phyloP scores from a whole-genome alignment of 768 basidiomycete species.

The Suillus spraguei region DNA sequence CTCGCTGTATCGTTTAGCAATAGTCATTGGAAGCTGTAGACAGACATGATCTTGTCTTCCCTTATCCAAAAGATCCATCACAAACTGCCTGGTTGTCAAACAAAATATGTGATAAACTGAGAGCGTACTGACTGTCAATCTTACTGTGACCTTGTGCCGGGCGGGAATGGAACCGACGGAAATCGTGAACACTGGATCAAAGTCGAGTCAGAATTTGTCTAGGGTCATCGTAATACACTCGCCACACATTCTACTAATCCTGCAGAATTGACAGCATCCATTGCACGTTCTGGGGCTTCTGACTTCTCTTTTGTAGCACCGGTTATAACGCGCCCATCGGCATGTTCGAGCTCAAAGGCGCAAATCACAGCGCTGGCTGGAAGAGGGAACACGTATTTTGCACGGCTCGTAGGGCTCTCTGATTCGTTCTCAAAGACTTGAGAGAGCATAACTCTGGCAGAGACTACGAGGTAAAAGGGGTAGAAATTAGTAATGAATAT shows the following conservation, averaged over 20 bases:
- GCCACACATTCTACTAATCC: conserved; percentile 51
- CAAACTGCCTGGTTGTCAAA: conserved; percentile 38
- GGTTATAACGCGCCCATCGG: conserved; percentile 43
- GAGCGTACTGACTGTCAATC: conserved; percentile 42
- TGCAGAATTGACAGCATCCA: conserved; percentile 40
- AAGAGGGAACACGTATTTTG: conserved; percentile 61
- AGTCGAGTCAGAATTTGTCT: not conserved
- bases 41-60: conserved; percentile 50
- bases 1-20: conserved; percentile 55
- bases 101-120: not conserved
- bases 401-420: conserved; percentile 40
- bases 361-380: conserved; percentile 56
- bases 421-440: conserved; percentile 46
- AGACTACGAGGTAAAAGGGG: conserved; percentile 32
- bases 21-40: conserved; percentile 51
- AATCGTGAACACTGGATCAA: conserved; percentile 52
- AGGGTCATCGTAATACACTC: not conserved
- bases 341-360: conserved; percentile 50
- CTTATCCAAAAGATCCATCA: conserved; percentile 55
- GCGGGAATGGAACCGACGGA: conserved; percentile 58
- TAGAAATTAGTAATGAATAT: conserved; percentile 1
- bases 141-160: conserved; percentile 38
- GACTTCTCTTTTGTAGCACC: conserved; percentile 52
- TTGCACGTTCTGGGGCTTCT: conserved; percentile 41
- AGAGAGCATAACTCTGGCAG: conserved; percentile 43